These are phyloP conservation scores for Candida sithepensis DNA, from an alignment of 805 yeast species.

Conservation along the genomic window DNA sequence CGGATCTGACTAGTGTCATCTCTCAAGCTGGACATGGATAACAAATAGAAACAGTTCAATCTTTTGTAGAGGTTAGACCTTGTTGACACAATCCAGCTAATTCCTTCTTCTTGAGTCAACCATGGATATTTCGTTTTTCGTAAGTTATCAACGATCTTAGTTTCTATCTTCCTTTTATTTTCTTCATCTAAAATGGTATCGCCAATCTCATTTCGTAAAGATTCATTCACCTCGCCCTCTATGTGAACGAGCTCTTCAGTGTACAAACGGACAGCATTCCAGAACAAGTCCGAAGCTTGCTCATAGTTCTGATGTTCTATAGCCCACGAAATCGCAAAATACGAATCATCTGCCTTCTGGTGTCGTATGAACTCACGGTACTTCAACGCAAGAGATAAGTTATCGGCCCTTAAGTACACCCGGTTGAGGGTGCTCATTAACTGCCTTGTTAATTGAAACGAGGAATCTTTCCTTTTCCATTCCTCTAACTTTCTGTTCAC, in stretches of 20 bases:
- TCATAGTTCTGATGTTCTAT: constrained; percentile 21
- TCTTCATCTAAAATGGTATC: not conserved
- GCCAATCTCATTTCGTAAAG: not conserved
- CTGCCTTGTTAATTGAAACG: not conserved
- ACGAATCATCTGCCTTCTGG: constrained; percentile 5
- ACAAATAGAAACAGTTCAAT: constrained; percentile 6
- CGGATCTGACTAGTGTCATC: constrained; percentile 20
- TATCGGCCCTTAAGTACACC: constrained; percentile 11
- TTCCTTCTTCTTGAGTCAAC: not conserved
- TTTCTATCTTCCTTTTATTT: not conserved
- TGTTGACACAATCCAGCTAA: not conserved
- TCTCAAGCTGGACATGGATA: constrained; percentile 18
- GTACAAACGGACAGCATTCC: constrained; percentile 8
- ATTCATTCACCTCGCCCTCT: not conserved
- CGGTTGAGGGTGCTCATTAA: constrained; percentile 6
- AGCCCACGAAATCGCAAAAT: constrained; percentile 18
- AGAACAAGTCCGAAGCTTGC: constrained; percentile 19
- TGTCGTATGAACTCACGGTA: constrained; percentile 9
- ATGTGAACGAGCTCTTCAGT: not conserved
- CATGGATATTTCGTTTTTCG: not conserved
- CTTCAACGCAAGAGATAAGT: constrained; percentile 6
- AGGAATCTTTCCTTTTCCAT: not conserved
- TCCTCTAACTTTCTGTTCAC: not conserved
- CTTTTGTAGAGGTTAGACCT: not conserved
- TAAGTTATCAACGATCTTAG: not conserved